Percentiles rank a stretch among this genome's conserved stretches.
Conservation (phyloP, 495 filamentous ascomycete species). For the Geopyxis carbonaria region DNA sequence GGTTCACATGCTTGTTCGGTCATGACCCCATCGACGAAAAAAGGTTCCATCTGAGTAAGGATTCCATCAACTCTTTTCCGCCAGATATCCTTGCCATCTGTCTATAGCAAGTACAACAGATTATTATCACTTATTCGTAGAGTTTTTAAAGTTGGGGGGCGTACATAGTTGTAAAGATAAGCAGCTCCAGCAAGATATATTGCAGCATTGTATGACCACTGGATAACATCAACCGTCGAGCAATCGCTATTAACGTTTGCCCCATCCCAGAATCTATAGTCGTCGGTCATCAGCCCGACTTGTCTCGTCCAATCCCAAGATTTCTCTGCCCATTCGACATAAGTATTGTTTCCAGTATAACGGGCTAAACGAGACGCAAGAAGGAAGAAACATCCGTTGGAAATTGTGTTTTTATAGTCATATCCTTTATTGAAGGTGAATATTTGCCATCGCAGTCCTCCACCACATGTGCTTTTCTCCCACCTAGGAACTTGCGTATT, state of each 20-base stretch:
- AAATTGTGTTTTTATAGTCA: slow-evolving; percentile 51
- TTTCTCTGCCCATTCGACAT: slow-evolving; percentile 50
- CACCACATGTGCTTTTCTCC: slow-evolving; percentile 43
- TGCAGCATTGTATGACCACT: slow-evolving; percentile 54
- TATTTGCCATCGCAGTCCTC: slow-evolving; percentile 76
- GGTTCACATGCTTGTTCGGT: slow-evolving; percentile 60
- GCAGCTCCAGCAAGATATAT: slow-evolving; percentile 48
- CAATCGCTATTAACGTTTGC: slow-evolving; percentile 28
- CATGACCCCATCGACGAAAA: slow-evolving; percentile 40
- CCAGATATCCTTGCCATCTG: slow-evolving; percentile 37
- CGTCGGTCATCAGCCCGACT: slow-evolving; percentile 34
- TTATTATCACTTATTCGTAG: slow-evolving; percentile 10
- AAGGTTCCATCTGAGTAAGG: slow-evolving; percentile 35
- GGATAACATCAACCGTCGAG: slow-evolving; percentile 12
- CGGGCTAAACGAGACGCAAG: slow-evolving; percentile 51
- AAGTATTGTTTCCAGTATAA: slow-evolving; percentile 54
- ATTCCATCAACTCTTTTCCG: slow-evolving; percentile 35
- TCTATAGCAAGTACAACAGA: slow-evolving; percentile 25
- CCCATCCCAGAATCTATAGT: slow-evolving; percentile 44
- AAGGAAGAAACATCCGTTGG: slow-evolving; percentile 53
- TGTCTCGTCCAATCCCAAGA: slow-evolving; percentile 48
- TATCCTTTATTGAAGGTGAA: slow-evolving; percentile 66
- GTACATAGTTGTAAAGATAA: slow-evolving; percentile 52
- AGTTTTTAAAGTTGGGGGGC: slow-evolving; percentile 9
- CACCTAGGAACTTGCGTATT: slow-evolving; percentile 51